A percentile compares a stretch with the other conserved stretches of the same genome.
Evolutionary conservation across 169 alveolate genomes (phyloP).

Genomic region (Fabrea salina): DNA sequence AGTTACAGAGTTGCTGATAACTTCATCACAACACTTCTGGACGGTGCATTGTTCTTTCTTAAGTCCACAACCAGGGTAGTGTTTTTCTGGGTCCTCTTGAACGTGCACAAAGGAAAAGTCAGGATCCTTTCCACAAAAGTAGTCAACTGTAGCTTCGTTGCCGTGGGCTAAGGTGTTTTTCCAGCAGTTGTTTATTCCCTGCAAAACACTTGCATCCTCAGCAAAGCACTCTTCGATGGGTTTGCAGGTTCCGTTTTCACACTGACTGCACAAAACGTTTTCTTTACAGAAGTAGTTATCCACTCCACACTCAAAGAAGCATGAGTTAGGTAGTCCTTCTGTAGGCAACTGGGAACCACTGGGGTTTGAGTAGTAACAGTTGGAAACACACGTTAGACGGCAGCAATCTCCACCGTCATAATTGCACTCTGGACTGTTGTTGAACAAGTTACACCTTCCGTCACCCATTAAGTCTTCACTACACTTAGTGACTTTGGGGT

Average conservation of each 20-base stretch:
- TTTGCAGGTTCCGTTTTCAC: slow-evolving; percentile 53
- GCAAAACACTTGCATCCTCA: neutral
- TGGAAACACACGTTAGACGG: slow-evolving; percentile 38
- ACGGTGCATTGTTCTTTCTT: slow-evolving; percentile 46
- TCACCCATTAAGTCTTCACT: slow-evolving; percentile 46
- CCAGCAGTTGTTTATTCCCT: slow-evolving; percentile 36
- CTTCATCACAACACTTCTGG: slow-evolving; percentile 56
- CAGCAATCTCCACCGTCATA: slow-evolving; percentile 78
- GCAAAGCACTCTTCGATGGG: slow-evolving; percentile 33
- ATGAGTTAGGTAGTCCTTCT: neutral
- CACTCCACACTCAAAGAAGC: slow-evolving; percentile 28
- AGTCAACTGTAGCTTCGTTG: slow-evolving; percentile 47
- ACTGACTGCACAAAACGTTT: slow-evolving; percentile 41
- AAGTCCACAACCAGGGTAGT: slow-evolving; percentile 68
- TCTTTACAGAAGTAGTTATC: slow-evolving; percentile 47
- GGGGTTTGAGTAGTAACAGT: slow-evolving; percentile 27
- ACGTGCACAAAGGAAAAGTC: slow-evolving; percentile 41
- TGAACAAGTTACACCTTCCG: slow-evolving; percentile 53
- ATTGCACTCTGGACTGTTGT: slow-evolving; percentile 43
- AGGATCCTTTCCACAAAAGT: slow-evolving; percentile 65
- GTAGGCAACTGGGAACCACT: neutral
- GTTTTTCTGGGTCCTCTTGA: slow-evolving; percentile 35
- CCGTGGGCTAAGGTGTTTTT: slow-evolving; percentile 51
- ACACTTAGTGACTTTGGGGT: neutral
- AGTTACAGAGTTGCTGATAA: slow-evolving; percentile 22